A percentile compares a stretch with the other conserved stretches of the same genome.
phyloP scores from a whole-genome alignment of 73 alveolate species.

The Halteria grandinella region DNA sequence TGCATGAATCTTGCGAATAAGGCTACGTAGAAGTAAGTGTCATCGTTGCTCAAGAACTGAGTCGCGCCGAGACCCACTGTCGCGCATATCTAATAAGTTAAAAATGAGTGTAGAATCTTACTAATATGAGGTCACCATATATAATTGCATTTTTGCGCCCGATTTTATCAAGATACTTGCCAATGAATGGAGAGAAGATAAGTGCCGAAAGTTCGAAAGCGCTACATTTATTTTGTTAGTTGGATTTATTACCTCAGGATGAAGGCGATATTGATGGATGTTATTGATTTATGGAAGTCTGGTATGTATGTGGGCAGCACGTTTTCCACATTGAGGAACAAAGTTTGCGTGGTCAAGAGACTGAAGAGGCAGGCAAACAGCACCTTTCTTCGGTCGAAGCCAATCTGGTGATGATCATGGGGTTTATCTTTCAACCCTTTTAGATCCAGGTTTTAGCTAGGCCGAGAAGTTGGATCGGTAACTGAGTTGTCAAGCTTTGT shows the following conservation, averaged over 20 bases:
- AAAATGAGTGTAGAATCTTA: no score
- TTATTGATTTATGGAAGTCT: not conserved
- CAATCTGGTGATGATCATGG: no score
- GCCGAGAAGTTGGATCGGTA: no score
- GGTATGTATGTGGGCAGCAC: slow-evolving; percentile 31
- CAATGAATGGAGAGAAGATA: slow-evolving; percentile 51
- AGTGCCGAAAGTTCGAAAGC: slow-evolving; percentile 38
- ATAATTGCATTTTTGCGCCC: slow-evolving; percentile 53
- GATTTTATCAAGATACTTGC: slow-evolving; percentile 36
- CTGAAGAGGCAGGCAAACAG: slow-evolving; percentile 13
- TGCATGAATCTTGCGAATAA: slow-evolving; percentile 33
- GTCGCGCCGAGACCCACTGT: slow-evolving; percentile 43
- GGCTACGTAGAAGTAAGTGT: slow-evolving; percentile 13
- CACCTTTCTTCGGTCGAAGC: not conserved
- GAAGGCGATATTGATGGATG: slow-evolving; percentile 16
- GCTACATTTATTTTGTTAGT: no score
- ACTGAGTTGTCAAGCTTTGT: no score
- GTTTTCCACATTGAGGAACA: slow-evolving; percentile 38
- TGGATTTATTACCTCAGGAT: slow-evolving; percentile 6
- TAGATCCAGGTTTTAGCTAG: no score
- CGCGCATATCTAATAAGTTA: no score
- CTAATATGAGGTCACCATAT: no score
- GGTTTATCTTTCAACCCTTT: no score
- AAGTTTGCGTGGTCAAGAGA: slow-evolving; percentile 18
- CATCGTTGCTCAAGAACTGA: not conserved